Percentiles rank a stretch among this genome's conserved stretches.
These are phyloP conservation scores for Dactylellina parvicollis DNA, from an alignment of 2,329 filamentous ascomycete genomes.

Conservation along the genomic window DNA sequence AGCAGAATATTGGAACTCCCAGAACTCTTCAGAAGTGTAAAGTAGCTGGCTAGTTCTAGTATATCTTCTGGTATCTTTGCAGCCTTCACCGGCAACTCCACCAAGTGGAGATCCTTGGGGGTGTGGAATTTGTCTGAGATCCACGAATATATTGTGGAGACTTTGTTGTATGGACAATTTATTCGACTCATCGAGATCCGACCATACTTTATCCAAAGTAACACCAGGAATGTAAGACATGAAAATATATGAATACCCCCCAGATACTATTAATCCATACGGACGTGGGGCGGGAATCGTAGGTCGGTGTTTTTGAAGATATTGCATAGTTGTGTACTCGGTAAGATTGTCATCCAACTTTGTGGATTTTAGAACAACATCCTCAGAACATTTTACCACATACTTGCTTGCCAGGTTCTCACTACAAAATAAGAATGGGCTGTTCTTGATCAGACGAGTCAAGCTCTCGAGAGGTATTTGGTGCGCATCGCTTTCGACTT, in stretches of 20 bases:
- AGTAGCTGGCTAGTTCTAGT: slow-evolving; percentile 18
- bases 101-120: slow-evolving; percentile 27
- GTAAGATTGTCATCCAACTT: slow-evolving; percentile 25
- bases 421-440: slow-evolving; percentile 16
- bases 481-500: slow-evolving; percentile 6
- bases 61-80: slow-evolving; percentile 28
- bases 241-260: slow-evolving; percentile 28
- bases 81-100: slow-evolving; percentile 37
- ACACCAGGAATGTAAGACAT: slow-evolving; percentile 36
- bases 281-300: slow-evolving; percentile 23
- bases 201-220: slow-evolving; percentile 39
- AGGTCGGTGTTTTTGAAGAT: slow-evolving; percentile 29
- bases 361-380: slow-evolving; percentile 22
- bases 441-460: slow-evolving; percentile 22
- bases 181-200: slow-evolving; percentile 12
- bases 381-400: slow-evolving; percentile 41
- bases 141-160: slow-evolving; percentile 19
- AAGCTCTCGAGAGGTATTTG: slow-evolving; percentile 9
- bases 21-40: slow-evolving; percentile 33
- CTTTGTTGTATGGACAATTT: slow-evolving; percentile 26
- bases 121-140: slow-evolving; percentile 32
- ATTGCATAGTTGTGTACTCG: slow-evolving; percentile 24
- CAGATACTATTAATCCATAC: slow-evolving; percentile 29
- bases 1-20: slow-evolving; percentile 28
- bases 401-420: slow-evolving; percentile 15